These are phyloP conservation scores for Byssothecium circinans DNA, from an alignment of 2,329 filamentous ascomycete genomes.

Conservation along the genomic window DNA sequence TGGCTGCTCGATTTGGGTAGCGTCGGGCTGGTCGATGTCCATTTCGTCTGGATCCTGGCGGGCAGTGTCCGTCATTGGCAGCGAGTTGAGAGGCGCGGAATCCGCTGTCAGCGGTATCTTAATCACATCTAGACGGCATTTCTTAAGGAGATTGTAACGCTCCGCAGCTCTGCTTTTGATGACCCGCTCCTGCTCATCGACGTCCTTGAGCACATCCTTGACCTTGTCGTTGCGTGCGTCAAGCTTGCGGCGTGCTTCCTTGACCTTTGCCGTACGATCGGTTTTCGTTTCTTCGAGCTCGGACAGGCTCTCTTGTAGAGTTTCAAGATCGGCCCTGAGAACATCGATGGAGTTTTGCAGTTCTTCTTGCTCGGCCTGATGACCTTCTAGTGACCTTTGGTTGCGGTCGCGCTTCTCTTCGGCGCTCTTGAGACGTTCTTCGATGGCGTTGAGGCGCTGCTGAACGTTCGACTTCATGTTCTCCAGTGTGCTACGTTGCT, in stretches of 20 bases:
- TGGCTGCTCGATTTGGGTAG: slow-evolving; percentile 54
- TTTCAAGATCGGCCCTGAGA: slow-evolving; percentile 75
- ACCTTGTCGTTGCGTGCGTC: slow-evolving; percentile 84
- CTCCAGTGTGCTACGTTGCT: slow-evolving; percentile 68
- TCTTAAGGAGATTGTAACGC: slow-evolving; percentile 80
- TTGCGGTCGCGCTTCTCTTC: slow-evolving; percentile 68
- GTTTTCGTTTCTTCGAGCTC: slow-evolving; percentile 68
- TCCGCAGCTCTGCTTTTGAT: slow-evolving; percentile 82
- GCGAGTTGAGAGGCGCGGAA: slow-evolving; percentile 71
- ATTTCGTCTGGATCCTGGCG: slow-evolving; percentile 75
- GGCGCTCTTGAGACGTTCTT: slow-evolving; percentile 68
- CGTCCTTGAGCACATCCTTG: slow-evolving; percentile 71
- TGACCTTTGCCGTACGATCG: slow-evolving; percentile 72
- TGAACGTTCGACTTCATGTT: slow-evolving; percentile 66
- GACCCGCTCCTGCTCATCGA: slow-evolving; percentile 78
- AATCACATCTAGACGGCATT: slow-evolving; percentile 93
- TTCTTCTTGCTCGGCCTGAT: slow-evolving; percentile 71
- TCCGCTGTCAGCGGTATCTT: slow-evolving; percentile 75
- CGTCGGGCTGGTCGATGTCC: slow-evolving; percentile 77
- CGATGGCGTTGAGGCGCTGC: slow-evolving; percentile 70
- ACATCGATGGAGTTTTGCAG: slow-evolving; percentile 74
- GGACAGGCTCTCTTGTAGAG: slow-evolving; percentile 71
- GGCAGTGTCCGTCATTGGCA: slow-evolving; percentile 84
- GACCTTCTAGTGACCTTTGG: slow-evolving; percentile 62
- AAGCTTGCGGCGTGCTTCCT: slow-evolving; percentile 76